A percentile compares a stretch with the other conserved stretches of the same genome.
Conservation (phyloP, 352 stramenopile species). For the Globisporangium cederbergense region DNA sequence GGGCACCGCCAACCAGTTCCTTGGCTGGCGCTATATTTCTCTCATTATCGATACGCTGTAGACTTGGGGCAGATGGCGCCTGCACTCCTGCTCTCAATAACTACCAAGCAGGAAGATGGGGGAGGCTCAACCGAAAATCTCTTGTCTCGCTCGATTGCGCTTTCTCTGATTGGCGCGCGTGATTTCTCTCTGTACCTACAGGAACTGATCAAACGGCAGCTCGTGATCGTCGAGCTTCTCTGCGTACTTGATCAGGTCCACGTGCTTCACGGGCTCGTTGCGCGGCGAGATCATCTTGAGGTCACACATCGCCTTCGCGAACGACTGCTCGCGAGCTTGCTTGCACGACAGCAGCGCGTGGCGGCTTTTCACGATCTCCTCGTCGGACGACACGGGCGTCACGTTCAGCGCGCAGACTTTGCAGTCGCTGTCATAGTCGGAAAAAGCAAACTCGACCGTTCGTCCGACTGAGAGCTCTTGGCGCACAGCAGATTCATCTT, state of each 20-base stretch:
- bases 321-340: constrained; percentile 67
- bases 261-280: constrained; percentile 70
- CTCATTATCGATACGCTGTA: neutral
- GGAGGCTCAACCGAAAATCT: neutral
- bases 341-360: constrained; percentile 70
- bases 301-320: constrained; percentile 70
- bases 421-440: constrained; percentile 20
- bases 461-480: constrained; percentile 59
- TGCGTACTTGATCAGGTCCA: constrained; percentile 85
- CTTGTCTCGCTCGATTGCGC: neutral
- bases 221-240: constrained; percentile 74
- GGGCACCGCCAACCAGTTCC: neutral
- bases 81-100: neutral
- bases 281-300: constrained; percentile 77
- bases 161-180: neutral
- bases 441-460: constrained; percentile 68
- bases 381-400: constrained; percentile 52
- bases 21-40: neutral
- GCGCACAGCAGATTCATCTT: constrained; percentile 33
- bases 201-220: constrained; percentile 51
- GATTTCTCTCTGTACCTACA: constrained; percentile 33
- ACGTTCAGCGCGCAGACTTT: constrained; percentile 51
- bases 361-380: constrained; percentile 67
- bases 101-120: neutral
- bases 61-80: neutral